phyloP scores from a whole-genome alignment of 2,329 filamentous ascomycete genomes.

The Penicillium sp. region DNA sequence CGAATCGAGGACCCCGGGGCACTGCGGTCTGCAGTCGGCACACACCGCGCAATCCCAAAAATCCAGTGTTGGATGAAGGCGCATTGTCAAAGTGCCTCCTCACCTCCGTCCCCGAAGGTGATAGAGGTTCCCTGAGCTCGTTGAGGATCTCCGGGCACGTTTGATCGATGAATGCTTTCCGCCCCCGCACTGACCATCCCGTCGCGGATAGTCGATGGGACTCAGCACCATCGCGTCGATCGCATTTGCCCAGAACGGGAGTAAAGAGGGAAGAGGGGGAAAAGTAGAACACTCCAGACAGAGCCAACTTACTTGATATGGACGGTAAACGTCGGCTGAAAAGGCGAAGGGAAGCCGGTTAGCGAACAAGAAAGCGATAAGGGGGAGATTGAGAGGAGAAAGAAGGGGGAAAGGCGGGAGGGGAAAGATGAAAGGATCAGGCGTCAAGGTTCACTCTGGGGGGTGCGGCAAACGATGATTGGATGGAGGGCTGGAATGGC shows the following conservation, averaged over 20 bases:
- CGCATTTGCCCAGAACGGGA: constrained; percentile 4
- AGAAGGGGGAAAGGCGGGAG: constrained; percentile 12
- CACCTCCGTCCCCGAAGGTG: no score
- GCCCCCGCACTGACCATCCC: constrained; percentile 26
- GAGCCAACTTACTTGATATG: constrained; percentile 43
- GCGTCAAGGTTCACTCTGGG: constrained; percentile 20
- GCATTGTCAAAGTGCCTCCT: no score
- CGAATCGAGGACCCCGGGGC: constrained; percentile 20
- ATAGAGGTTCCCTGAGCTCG: no score
- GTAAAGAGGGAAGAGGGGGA: constrained; percentile 8
- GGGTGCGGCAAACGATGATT: constrained; percentile 19
- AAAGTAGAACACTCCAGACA: constrained; percentile 3
- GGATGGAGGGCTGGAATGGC: constrained; percentile 19
- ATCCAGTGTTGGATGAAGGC: no score
- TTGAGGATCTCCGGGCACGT: not conserved
- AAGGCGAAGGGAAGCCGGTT: constrained; percentile 13
- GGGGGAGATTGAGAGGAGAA: constrained; percentile 10
- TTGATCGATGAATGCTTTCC: constrained; percentile 6
- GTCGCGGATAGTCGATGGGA: constrained; percentile 10
- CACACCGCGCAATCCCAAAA: constrained; percentile 1
- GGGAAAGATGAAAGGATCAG: constrained; percentile 17
- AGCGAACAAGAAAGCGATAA: constrained; percentile 10
- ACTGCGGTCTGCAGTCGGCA: constrained; percentile 1
- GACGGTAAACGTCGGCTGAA: constrained; percentile 48
- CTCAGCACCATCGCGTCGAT: constrained; percentile 6